These are phyloP conservation scores for Jamesozyma rosinii DNA, from an alignment of 805 yeast genomes.

Conservation along the genomic window DNA sequence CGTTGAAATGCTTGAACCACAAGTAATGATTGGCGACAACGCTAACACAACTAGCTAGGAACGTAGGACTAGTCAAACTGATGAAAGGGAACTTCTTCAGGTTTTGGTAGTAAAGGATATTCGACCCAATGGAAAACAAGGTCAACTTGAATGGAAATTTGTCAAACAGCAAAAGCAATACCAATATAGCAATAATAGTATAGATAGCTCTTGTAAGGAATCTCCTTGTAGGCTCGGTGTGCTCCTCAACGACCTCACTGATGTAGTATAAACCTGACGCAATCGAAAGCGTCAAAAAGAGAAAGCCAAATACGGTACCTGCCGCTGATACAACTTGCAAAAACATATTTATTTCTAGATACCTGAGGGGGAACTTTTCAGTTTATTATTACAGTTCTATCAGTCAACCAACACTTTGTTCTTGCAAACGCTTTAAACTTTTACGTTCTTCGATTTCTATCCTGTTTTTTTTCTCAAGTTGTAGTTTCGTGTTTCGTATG, in stretches of 20 bases:
- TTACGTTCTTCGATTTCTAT: no score
- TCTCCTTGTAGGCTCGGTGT: slow-evolving; percentile 73
- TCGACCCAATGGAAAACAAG: slow-evolving; percentile 58
- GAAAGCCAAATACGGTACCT: slow-evolving; percentile 55
- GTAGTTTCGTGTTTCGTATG: no score
- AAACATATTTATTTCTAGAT: slow-evolving; percentile 41
- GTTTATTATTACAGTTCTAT: no score
- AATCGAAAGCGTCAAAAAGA: slow-evolving; percentile 53
- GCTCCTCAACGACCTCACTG: slow-evolving; percentile 89
- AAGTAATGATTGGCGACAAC: slow-evolving; percentile 74
- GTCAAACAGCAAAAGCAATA: slow-evolving; percentile 61
- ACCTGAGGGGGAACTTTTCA: no score
- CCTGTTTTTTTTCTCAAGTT: no score
- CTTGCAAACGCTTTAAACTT: no score
- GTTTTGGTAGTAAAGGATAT: slow-evolving; percentile 67
- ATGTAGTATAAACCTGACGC: slow-evolving; percentile 89
- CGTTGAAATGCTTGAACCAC: slow-evolving; percentile 82
- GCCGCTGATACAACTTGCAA: slow-evolving; percentile 48
- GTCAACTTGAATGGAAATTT: slow-evolving; percentile 67
- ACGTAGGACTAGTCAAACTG: slow-evolving; percentile 58
- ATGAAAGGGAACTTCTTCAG: slow-evolving; percentile 78
- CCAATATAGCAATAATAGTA: slow-evolving; percentile 44
- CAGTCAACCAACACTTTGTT: no score
- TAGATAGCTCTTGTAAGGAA: slow-evolving; percentile 57
- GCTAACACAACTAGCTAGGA: slow-evolving; percentile 59